Base-by-base conservation (phyloP, 2,329 filamentous ascomycete genomes). In the Fonsecaea pugnacius region DNA sequence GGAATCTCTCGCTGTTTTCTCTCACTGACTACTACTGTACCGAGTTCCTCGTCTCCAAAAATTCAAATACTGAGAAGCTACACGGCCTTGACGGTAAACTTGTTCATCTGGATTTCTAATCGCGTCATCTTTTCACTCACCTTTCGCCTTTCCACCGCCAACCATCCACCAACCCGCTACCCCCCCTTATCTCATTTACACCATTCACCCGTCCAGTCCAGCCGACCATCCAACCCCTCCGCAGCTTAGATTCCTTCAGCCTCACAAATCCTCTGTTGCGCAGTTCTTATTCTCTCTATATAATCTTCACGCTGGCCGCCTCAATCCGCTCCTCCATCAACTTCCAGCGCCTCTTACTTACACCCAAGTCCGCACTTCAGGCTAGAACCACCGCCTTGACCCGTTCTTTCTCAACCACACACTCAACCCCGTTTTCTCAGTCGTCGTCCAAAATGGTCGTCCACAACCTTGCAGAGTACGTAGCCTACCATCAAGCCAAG, bases 361-460 rank as follows among this genome's bases (percentile, higher is more conserved):
- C 53, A 57, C 27, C 52, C 40, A 35, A 16, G 33, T 48, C 62
- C 43, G 32, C 62, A 30, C 50, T 62, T 55, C 65, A 48, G 43
- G 33, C 27, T 53, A 63, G 21, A 56, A 27, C 35, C 51, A 65
- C 21, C 18, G 16, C 40, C n/a, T 48, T 14, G 43, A 46, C 12
- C 24, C 72, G 73, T 53, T 51, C 71, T 50, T 77, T 77, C 65
- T 72, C 73, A 48, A 70, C 69, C 35, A 69, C 73, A 50, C 67
- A 67, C 48, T 51, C 71, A 32, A 78, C 78, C 64, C 75, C 76
- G 68, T 78, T 76, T 38, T 75, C 75, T 74, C 74, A 81, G 78
- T 77, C 80, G 33, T 59, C 75, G 14, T 72, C 72, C 67, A 82
- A 77, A 62, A 77, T 82, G 73, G 78, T 75, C 69, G 82, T 85